Conservation (phyloP, 140 eudicot genomes). For the Anethum foeniculum region DNA sequence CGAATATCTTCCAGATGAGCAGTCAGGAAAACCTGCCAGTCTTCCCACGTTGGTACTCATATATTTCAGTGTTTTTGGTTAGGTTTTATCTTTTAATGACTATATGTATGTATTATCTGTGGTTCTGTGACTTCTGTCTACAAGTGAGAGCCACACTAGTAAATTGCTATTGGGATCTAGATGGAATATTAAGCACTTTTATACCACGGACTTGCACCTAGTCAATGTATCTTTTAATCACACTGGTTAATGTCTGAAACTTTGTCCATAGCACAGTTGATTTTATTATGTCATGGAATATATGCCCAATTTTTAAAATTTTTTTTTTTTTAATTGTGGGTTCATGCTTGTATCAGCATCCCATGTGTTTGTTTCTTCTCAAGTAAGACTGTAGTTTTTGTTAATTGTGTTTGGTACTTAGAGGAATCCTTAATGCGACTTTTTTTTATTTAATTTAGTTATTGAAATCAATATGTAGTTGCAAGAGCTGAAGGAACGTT, state of each 20-base stretch:
- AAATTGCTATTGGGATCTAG: not conserved
- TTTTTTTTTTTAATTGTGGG: not conserved
- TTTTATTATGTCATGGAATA: not conserved
- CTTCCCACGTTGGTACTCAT: slow-evolving; percentile 68
- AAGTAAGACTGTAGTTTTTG: not conserved
- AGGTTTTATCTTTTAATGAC: not conserved
- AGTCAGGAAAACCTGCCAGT: slow-evolving; percentile 77
- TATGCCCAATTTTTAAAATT: not conserved
- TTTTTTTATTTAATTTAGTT: not conserved
- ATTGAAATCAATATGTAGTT: slow-evolving; percentile 29
- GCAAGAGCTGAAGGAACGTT: slow-evolving; percentile 72
- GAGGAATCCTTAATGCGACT: not conserved
- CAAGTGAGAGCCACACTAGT: not conserved
- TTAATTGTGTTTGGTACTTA: not conserved
- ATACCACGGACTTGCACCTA: not conserved
- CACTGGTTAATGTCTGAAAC: not conserved
- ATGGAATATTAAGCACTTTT: not conserved
- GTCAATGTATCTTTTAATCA: not conserved
- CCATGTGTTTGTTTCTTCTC: not conserved
- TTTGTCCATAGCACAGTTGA: not conserved
- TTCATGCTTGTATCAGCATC: not conserved
- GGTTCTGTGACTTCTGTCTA: not conserved
- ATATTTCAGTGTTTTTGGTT: not conserved
- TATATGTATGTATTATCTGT: not conserved
- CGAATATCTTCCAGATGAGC: slow-evolving; percentile 80